Evolutionary conservation across 805 yeast species (phyloP).

Genomic region (Kazachstania psychrophila): DNA sequence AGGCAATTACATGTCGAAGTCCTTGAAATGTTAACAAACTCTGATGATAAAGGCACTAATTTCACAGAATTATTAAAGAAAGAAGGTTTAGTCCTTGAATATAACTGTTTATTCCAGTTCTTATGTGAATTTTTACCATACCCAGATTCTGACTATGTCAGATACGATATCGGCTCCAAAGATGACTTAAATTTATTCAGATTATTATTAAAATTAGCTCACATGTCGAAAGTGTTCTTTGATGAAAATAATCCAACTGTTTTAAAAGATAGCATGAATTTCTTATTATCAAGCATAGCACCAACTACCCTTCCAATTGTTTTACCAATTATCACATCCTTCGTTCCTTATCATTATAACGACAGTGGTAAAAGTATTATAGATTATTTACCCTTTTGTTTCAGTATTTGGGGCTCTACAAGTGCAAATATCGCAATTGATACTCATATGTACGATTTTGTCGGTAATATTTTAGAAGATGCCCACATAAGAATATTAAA

Average conservation of each 20-base stretch:
- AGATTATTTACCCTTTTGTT: slow-evolving; percentile 55
- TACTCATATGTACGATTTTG: slow-evolving; percentile 51
- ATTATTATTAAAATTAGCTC: slow-evolving; percentile 43
- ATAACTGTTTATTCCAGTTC: slow-evolving; percentile 27
- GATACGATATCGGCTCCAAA: slow-evolving; percentile 25
- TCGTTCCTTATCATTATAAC: slow-evolving; percentile 40
- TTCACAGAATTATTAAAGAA: slow-evolving; percentile 25
- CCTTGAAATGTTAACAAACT: slow-evolving; percentile 45
- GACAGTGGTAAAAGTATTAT: slow-evolving; percentile 38
- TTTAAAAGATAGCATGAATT: slow-evolving; percentile 42
- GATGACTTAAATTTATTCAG: slow-evolving; percentile 42
- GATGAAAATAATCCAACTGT: slow-evolving; percentile 29
- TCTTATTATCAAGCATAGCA: slow-evolving; percentile 43
- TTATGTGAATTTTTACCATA: slow-evolving; percentile 34
- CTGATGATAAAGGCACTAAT: slow-evolving; percentile 26
- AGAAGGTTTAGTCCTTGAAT: slow-evolving; percentile 29
- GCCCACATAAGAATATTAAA: slow-evolving; percentile 30
- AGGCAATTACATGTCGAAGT: slow-evolving; percentile 52
- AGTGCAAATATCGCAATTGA: slow-evolving; percentile 45
- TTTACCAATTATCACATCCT: slow-evolving; percentile 44
- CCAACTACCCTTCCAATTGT: slow-evolving; percentile 44
- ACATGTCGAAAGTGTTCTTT: slow-evolving; percentile 48
- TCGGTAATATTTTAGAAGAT: slow-evolving; percentile 51
- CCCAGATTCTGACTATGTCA: slow-evolving; percentile 41
- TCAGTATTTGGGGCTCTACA: slow-evolving; percentile 61